Percentiles rank a stretch among this genome's conserved stretches.
Conservation (phyloP, 305 asterid genomes). For the Rubia tinctorum region DNA sequence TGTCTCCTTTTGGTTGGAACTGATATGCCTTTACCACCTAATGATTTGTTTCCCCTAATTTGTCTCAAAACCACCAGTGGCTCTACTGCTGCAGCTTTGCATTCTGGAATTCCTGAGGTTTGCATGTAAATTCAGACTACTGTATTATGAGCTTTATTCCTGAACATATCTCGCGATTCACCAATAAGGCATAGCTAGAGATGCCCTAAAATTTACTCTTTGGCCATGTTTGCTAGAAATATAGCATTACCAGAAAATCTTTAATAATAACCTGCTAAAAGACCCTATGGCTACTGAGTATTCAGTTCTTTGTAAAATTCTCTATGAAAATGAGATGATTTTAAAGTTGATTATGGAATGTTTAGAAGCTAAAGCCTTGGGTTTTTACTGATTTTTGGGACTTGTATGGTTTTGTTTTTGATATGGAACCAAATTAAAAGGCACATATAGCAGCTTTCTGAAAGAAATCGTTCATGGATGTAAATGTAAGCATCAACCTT, state of each 20-base stretch:
- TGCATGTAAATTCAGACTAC: conserved; percentile 23
- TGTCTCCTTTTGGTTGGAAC: conserved; percentile 10
- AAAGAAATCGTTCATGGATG: background rate
- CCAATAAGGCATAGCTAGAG: background rate
- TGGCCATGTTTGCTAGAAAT: background rate
- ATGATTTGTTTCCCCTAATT: conserved; percentile 16
- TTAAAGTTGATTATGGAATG: background rate
- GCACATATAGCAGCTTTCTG: background rate
- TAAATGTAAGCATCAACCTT: background rate
- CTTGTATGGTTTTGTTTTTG: conserved; percentile 1
- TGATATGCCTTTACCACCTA: conserved; percentile 16
- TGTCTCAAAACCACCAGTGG: conserved; percentile 50
- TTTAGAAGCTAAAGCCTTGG: background rate
- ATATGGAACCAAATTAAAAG: background rate
- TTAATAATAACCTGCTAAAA: no score
- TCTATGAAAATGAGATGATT: background rate
- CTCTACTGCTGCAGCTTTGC: conserved; percentile 87
- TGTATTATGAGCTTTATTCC: background rate
- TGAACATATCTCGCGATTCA: background rate
- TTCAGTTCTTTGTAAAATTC: background rate
- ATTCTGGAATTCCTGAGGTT: conserved; percentile 94
- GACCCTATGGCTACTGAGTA: background rate
- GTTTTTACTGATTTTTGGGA: background rate
- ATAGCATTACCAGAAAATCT: background rate
- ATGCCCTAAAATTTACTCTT: background rate